Evolutionary conservation across 2,329 filamentous ascomycete genomes (phyloP), one percentile per base, ranked within the genome.

Genomic region (Ramularia endophylla): DNA sequence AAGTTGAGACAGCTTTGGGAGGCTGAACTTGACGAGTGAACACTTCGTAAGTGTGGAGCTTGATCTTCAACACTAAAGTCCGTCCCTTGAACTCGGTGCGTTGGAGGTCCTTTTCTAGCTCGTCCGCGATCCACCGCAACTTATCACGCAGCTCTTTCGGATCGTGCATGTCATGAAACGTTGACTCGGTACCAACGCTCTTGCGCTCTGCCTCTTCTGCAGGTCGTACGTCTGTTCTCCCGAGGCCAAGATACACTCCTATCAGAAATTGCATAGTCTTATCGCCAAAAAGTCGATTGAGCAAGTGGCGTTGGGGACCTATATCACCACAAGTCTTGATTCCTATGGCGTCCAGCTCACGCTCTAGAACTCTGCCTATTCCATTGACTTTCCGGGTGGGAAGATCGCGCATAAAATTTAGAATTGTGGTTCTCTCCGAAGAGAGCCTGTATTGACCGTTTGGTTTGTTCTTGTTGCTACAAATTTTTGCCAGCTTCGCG

Each of bases 401-500:
- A 17, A 98, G 70, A 20, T 82, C 75, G 8, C 75, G 74, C 84
- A 97, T 95, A 95, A 97, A 0, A 74, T 43, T 68, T 76, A 97
- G 80, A 45, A 98, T 87, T 1, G 78, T 74, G 18, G 69, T 66
- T 8, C 89, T 75, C 29, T 94, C 82, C 38, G 75, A 85, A 0
- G 83, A 74, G 2, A 97, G 69, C 8, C 77, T 67, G 54, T 84
- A 97, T 59, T 97, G 92, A 0, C 92, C 92, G 54, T 98, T 94
- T 0, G 92, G 92, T 59, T 98, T 98, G 65, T 97, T 95, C 62
- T 84, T 79, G 59, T 98, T 95, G 13, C 87, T 94, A 55, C 85
- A 87, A 22, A 98, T 95, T 65, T 98, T 98, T 20, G 92, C 90
- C 11, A 98, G 72, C 59, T 88, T 90, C 0, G 89, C 83, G 62